These are phyloP conservation scores for Rhizopus arrhizus DNA, from an alignment of 371 early-diverging fungal species.

Conservation along the genomic window DNA sequence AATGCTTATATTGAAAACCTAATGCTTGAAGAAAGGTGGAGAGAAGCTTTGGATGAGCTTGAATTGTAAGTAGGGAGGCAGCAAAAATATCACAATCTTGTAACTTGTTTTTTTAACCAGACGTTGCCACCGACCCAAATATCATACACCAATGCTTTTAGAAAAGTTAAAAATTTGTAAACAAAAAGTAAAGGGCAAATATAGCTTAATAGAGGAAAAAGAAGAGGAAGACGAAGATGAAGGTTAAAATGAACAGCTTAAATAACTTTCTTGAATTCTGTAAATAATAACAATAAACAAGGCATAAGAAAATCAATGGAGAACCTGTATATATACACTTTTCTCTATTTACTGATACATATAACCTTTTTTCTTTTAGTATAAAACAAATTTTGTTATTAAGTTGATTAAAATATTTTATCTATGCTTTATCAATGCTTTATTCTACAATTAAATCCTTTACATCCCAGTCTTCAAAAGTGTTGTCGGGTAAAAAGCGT, in stretches of 20 bases:
- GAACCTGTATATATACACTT: background rate
- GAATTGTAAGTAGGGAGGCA: background rate
- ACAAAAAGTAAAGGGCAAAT: background rate
- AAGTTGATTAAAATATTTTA: background rate
- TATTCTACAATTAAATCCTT: constrained; percentile 84
- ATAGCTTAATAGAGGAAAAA: background rate
- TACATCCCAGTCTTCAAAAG: constrained; percentile 98
- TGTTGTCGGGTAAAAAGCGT: constrained; percentile 95
- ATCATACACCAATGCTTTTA: background rate
- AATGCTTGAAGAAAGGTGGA: constrained; percentile 2
- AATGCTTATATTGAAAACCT: constrained; percentile 5
- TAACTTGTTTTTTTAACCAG: background rate
- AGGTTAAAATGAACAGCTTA: background rate
- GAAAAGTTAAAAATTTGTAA: background rate
- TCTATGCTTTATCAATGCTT: background rate
- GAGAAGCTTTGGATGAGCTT: background rate
- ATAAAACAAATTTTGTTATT: background rate
- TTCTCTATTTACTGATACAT: background rate
- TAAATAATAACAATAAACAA: no score
- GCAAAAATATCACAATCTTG: no score
- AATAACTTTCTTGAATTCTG: no score
- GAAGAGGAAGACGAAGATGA: background rate
- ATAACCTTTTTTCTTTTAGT: background rate
- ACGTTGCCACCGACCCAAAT: background rate
- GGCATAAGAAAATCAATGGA: no score